phyloP scores from a whole-genome alignment of 306 rosid species.

The Prunus mira region DNA sequence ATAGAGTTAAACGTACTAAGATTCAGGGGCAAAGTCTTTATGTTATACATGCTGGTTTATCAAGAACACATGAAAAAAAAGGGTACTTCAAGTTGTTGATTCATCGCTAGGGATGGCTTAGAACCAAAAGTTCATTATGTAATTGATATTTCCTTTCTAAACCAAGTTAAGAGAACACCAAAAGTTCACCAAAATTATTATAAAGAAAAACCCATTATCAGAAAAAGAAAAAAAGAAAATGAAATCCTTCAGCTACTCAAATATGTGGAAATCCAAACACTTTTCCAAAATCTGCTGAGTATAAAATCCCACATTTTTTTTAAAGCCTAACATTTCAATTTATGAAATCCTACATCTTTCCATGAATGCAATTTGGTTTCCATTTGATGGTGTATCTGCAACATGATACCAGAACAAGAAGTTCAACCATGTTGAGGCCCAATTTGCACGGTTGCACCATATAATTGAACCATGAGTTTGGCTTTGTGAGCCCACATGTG shows the following conservation, averaged over 20 bases:
- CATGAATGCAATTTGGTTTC: not conserved
- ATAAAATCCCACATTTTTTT: not conserved
- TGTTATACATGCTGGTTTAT: not conserved
- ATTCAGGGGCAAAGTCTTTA: not conserved
- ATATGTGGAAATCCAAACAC: not conserved
- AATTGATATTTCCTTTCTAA: not conserved
- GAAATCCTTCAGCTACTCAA: not conserved
- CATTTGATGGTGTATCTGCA: not conserved
- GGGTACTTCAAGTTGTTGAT: not conserved
- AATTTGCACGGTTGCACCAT: not conserved
- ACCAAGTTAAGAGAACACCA: not conserved
- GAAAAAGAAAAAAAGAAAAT: not conserved
- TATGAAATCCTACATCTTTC: not conserved
- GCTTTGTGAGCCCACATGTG: not conserved
- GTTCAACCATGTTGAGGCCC: not conserved
- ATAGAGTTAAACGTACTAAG: not conserved
- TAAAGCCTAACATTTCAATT: not conserved
- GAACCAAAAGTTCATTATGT: not conserved
- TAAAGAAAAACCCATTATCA: not conserved
- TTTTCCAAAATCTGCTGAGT: not conserved
- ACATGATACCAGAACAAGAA: not conserved
- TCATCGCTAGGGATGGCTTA: not conserved
- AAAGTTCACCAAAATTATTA: not conserved
- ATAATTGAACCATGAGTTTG: not conserved
- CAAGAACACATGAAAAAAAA: not conserved